These are phyloP conservation scores for Hericium erinaceus DNA, from an alignment of 768 basidiomycete genomes.

Conservation along the genomic window DNA sequence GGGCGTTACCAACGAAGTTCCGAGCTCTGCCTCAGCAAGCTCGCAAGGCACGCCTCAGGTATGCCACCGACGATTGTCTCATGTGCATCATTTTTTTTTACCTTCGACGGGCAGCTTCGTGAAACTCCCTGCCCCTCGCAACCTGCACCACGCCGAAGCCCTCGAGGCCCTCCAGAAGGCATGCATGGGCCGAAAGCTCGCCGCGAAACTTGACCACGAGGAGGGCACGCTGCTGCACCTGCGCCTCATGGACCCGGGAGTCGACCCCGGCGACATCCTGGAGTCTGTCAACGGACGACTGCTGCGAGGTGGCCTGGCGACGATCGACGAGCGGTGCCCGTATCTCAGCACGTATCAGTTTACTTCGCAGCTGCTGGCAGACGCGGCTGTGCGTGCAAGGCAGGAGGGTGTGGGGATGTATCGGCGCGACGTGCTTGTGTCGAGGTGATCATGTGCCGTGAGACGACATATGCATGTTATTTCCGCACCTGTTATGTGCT, in stretches of 20 bases:
- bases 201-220: not conserved
- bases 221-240: not conserved
- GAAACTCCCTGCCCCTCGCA: not conserved
- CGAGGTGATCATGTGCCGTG: too few relatives aligned
- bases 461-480: too few relatives aligned
- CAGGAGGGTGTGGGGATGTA: not conserved
- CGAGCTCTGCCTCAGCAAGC: not conserved
- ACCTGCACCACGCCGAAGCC: not conserved
- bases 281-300: not conserved
- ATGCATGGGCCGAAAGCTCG: not conserved
- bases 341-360: not conserved
- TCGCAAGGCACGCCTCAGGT: not conserved
- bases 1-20: not conserved
- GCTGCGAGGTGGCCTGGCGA: not conserved
- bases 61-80: not conserved
- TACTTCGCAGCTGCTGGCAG: not conserved
- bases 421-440: not conserved
- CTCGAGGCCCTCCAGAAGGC: not conserved
- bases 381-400: not conserved
- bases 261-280: not conserved
- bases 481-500: too few relatives aligned
- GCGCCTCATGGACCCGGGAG: not conserved
- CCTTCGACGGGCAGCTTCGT: not conserved
- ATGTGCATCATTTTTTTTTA: not conserved
- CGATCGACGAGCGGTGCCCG: not conserved